phyloP scores from a whole-genome alignment of 768 basidiomycete genomes.

The Hemileccinum impolitum region DNA sequence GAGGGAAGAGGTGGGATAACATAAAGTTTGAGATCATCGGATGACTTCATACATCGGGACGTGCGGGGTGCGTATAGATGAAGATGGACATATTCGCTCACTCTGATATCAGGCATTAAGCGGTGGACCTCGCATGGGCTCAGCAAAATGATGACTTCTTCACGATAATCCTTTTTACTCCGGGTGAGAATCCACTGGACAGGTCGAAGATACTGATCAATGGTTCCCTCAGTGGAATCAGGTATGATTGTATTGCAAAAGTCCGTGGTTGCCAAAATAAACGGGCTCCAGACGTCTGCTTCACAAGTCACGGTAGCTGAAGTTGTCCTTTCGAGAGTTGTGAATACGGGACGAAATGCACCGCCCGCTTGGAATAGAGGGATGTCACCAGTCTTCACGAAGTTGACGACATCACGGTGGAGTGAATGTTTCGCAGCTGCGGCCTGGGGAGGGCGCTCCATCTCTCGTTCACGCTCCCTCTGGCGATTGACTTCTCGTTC shows the following conservation, averaged over 20 bases:
- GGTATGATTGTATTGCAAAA: neutral
- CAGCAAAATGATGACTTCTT: neutral
- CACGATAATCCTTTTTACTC: neutral
- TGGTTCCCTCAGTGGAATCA: neutral
- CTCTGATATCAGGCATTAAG: constrained; percentile 36
- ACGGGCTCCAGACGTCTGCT: neutral
- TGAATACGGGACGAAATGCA: neutral
- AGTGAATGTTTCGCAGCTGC: neutral
- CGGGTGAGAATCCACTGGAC: constrained; percentile 4
- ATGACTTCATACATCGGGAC: constrained; percentile 31
- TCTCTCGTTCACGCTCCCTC: neutral
- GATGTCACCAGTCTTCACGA: neutral
- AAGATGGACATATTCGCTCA: constrained; percentile 31
- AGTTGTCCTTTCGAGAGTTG: neutral
- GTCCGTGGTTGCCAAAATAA: neutral
- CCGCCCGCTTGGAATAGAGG: neutral
- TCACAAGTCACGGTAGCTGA: neutral
- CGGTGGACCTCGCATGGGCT: constrained; percentile 1
- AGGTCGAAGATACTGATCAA: neutral
- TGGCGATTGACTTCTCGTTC: constrained; percentile 25
- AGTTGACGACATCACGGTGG: neutral
- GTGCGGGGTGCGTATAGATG: constrained; percentile 41
- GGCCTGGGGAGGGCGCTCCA: neutral
- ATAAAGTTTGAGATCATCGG: constrained; percentile 29
- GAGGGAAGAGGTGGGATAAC: constrained; percentile 3